phyloP scores from a whole-genome alignment of 2,329 filamentous ascomycete species.

The Colletotrichum sp. region DNA sequence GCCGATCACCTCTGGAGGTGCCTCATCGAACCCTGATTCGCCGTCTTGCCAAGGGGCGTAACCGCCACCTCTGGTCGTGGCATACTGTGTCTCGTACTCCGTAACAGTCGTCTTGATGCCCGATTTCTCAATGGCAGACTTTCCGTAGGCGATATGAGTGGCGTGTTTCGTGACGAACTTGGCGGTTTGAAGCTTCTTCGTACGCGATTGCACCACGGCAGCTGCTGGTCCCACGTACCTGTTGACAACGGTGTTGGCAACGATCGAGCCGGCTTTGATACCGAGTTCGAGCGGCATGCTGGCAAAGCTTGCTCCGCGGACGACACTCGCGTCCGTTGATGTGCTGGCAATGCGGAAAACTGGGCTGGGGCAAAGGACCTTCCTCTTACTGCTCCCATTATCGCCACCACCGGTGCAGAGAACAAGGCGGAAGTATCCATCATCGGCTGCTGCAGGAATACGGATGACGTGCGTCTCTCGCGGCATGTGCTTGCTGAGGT shows the following conservation, averaged over 20 bases:
- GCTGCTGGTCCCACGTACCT: slow-evolving; percentile 41
- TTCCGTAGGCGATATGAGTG: slow-evolving; percentile 21
- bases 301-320: slow-evolving; percentile 68
- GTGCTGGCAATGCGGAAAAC: slow-evolving; percentile 74
- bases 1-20: slow-evolving; percentile 45
- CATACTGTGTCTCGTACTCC: slow-evolving; percentile 40
- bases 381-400: slow-evolving; percentile 46
- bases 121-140: slow-evolving; percentile 30
- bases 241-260: slow-evolving; percentile 50
- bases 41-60: slow-evolving; percentile 38
- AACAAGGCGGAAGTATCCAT: slow-evolving; percentile 74
- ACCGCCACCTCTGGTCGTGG: slow-evolving; percentile 32
- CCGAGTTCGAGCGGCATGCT: slow-evolving; percentile 72
- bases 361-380: slow-evolving; percentile 68
- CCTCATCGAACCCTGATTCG: slow-evolving; percentile 33
- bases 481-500: slow-evolving; percentile 51
- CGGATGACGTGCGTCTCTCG: slow-evolving; percentile 70
- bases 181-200: slow-evolving; percentile 35
- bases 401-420: slow-evolving; percentile 50
- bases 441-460: slow-evolving; percentile 65
- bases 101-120: slow-evolving; percentile 35
- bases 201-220: slow-evolving; percentile 43
- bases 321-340: slow-evolving; percentile 62
- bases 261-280: slow-evolving; percentile 58
- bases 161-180: not conserved